Evolutionary conservation across 352 stramenopile genomes (phyloP), one percentile per base, ranked within the genome.

Genomic region (Globisporangium yorkense): DNA sequence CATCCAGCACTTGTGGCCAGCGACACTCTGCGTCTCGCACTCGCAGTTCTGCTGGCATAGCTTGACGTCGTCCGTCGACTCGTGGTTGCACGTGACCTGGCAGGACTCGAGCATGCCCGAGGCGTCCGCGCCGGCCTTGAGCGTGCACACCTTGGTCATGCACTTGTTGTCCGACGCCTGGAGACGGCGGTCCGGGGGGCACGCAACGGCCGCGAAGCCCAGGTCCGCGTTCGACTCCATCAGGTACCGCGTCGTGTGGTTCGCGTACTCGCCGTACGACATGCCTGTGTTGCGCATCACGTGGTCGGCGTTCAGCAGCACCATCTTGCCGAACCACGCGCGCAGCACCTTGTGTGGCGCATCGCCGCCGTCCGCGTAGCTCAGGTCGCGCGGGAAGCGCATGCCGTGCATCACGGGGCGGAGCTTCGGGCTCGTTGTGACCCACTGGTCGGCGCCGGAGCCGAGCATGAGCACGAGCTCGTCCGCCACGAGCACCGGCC

Each of bases 391-490:
- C 16, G 80, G 80, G 55, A 84, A 88, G 4, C 72, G 70, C 84
- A 93, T 93, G 45, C 75, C 84, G 65, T 94, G 84, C 51, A 80
- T 62, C 54, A 94, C 84, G 0, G 81, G 68, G 15, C 70, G 77
- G 39, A 90, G 66, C 13, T 67, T 64, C 2, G 75, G 80, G 8
- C 52, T 73, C 24, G 82, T 87, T 57, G 72, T 53, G 56, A 92
- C 77, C 81, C 81, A 94, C 47, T 88, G 65, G 52, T 82, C 71
- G 52, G 87, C 85, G 2, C 79, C 84, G 43, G 80, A 81, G 45
- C 84, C 84, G 1, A 89, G 59, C 84, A 94, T 94, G 51, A 94
- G 70, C 64, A 94, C 71, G 39, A 94, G 71, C 51, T 94, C 84
- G 61, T 90, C 77, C 0, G 70, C 61, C 33, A 86, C 63, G 20